These are phyloP conservation scores for Pleodorina starrii DNA, from an alignment of 139 green algal species.

Conservation along the genomic window DNA sequence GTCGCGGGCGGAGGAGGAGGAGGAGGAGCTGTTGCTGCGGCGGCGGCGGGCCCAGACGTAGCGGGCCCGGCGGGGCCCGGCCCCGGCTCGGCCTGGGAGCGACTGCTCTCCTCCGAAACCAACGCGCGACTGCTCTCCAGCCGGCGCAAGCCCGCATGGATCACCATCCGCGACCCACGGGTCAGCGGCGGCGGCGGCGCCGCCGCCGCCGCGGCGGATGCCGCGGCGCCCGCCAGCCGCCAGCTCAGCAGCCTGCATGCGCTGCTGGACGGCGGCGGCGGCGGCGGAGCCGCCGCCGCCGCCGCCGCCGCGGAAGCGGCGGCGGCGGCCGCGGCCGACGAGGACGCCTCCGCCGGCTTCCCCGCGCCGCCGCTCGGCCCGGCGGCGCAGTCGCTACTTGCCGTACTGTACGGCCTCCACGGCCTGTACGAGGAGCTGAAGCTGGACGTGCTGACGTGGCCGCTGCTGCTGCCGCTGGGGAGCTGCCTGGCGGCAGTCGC, in stretches of 20 bases:
- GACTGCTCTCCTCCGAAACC: conserved; percentile 6
- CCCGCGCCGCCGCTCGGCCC: not conserved
- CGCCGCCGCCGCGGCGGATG: no score
- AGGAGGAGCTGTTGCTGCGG: not conserved
- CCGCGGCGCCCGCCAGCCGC: not conserved
- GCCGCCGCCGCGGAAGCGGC: not conserved
- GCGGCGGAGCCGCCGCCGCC: not conserved
- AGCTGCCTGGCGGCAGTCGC: conserved; percentile 46
- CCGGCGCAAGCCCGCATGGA: conserved; percentile 5
- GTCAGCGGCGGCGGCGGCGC: not conserved
- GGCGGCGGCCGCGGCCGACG: not conserved
- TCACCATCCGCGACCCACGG: not conserved
- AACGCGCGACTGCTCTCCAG: not conserved
- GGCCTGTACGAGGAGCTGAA: conserved; percentile 84
- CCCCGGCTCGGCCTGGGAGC: conserved; percentile 24
- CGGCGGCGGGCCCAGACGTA: not conserved
- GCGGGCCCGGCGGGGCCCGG: not conserved
- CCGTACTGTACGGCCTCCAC: conserved; percentile 76
- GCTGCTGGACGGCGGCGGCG: not conserved
- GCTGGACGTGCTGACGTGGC: conserved; percentile 71
- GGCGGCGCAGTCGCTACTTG: conserved; percentile 41
- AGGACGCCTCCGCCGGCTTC: not conserved
- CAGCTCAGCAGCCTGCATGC: not conserved
- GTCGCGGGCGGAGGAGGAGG: no score
- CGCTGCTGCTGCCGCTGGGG: conserved; percentile 64